Conservation (phyloP, 1,284 basidiomycete species). For the Sparassis latifolia region DNA sequence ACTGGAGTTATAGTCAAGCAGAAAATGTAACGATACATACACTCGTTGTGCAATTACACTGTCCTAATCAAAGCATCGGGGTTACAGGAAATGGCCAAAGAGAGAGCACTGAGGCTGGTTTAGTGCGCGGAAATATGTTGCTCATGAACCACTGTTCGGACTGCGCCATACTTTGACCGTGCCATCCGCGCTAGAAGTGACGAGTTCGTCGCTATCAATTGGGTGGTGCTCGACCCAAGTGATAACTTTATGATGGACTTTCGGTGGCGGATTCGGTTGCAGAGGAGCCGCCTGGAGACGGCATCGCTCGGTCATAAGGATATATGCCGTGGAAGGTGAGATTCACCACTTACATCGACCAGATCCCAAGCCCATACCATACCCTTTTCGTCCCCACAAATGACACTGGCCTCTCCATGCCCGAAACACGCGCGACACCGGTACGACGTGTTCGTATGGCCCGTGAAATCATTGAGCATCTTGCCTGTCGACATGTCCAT, state of each 20-base stretch:
- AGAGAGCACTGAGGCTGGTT: too few species aligned
- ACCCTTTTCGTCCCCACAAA: conserved; percentile 90
- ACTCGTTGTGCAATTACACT: too few species aligned
- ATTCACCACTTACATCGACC: conserved; percentile 60
- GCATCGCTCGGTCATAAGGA: background rate
- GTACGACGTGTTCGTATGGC: conserved; percentile 71
- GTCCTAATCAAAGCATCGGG: too few species aligned
- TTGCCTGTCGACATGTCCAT: conserved; percentile 84
- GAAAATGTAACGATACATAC: too few species aligned
- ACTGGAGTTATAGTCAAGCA: too few species aligned
- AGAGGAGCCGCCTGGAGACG: conserved; percentile 56
- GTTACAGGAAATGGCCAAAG: too few species aligned
- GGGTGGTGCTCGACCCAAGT: conserved; percentile 91
- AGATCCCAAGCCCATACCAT: conserved; percentile 89
- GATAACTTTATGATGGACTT: conserved; percentile 77
- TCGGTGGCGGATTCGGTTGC: conserved; percentile 59
- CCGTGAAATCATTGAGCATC: conserved; percentile 79
- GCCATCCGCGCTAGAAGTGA: conserved; percentile 86
- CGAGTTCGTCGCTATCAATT: conserved; percentile 72
- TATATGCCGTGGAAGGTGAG: background rate
- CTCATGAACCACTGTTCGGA: conserved; percentile 12
- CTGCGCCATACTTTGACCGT: conserved; percentile 77
- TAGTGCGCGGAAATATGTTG: too few species aligned
- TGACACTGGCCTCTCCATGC: conserved; percentile 72
- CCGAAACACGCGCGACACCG: conserved; percentile 82